phyloP scores from a whole-genome alignment of 495 filamentous ascomycete species.

The Lasiosphaeria miniovina region DNA sequence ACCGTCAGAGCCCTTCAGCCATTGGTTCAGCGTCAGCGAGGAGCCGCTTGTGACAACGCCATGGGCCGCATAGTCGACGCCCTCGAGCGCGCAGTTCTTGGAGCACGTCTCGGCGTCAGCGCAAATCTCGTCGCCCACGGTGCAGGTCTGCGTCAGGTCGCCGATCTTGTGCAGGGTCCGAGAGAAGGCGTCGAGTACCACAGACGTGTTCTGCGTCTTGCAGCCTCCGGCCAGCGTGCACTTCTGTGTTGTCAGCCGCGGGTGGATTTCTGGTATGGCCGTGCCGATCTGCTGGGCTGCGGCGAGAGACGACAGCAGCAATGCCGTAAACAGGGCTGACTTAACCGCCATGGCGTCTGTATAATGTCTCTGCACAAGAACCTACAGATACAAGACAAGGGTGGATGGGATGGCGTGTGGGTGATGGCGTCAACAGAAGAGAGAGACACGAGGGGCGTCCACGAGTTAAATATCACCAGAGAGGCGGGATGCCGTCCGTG shows the following conservation, averaged over 20 bases:
- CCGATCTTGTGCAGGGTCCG: conserved; percentile 17
- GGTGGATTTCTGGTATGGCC: conserved; percentile 40
- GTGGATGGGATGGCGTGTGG: neutral
- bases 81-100: conserved; percentile 49
- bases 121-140: conserved; percentile 54
- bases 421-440: neutral
- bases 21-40: conserved; percentile 52
- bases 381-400: neutral
- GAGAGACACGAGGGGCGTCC: neutral
- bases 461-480: neutral
- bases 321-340: neutral
- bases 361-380: neutral
- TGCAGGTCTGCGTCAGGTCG: conserved; percentile 10
- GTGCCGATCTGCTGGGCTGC: conserved; percentile 24
- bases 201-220: conserved; percentile 44
- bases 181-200: conserved; percentile 54
- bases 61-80: conserved; percentile 40
- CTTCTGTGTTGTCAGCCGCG: conserved; percentile 51
- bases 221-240: conserved; percentile 54
- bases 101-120: conserved; percentile 42
- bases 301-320: conserved; percentile 7
- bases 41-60: conserved; percentile 43
- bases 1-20: conserved; percentile 41
- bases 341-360: neutral
- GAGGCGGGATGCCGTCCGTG: neutral